phyloP scores from a whole-genome alignment of 257 asterid species.

The Ophiorrhiza pumila region DNA sequence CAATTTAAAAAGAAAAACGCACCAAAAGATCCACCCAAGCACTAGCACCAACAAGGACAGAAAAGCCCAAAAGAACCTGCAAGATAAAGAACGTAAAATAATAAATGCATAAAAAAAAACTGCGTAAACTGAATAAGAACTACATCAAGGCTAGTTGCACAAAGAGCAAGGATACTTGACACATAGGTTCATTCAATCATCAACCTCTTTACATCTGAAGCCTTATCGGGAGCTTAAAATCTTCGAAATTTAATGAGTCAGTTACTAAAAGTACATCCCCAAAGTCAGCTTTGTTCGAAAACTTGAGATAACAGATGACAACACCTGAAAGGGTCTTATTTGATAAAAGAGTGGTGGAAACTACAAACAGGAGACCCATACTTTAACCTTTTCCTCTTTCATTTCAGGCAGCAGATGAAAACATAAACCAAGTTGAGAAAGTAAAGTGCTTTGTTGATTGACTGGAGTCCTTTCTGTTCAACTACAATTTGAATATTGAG shows the following conservation, averaged over 20 bases:
- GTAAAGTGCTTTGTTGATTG: no score
- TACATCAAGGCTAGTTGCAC: background rate
- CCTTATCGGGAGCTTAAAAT: background rate
- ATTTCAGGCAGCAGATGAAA: background rate
- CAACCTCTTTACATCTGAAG: background rate
- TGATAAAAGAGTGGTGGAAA: no score
- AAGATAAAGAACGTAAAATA: conserved; percentile 5
- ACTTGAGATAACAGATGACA: background rate
- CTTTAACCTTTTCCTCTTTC: no score
- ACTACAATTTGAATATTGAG: background rate
- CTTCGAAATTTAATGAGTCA: background rate
- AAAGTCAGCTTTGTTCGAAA: background rate
- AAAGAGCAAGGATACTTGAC: background rate
- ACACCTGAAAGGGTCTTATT: no score
- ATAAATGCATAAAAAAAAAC: background rate
- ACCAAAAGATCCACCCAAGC: conserved; percentile 99
- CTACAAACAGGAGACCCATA: no score
- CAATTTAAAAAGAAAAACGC: conserved; percentile 19
- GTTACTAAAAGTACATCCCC: background rate
- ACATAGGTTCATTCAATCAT: background rate
- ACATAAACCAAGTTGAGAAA: no score
- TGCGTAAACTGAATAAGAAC: background rate
- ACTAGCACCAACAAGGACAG: conserved; percentile 97
- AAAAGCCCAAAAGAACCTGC: conserved; percentile 95
- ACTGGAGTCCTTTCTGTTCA: background rate